phyloP scores from a whole-genome alignment of 177 flowering plant species.

The Tripterygium wilfordii region DNA sequence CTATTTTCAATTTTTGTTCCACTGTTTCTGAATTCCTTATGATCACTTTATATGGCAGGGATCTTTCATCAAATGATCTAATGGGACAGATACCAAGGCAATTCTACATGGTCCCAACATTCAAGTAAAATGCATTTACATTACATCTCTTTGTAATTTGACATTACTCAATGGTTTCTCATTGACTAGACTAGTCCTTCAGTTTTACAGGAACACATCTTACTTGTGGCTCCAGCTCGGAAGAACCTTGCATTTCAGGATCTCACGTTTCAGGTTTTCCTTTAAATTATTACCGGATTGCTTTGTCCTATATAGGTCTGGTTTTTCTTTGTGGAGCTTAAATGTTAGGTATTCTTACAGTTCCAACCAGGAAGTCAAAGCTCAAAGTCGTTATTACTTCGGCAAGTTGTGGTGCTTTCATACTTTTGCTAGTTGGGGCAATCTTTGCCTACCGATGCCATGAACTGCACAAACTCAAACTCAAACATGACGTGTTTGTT shows the following conservation, averaged over 20 bases:
- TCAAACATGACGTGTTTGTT: slow-evolving; percentile 47
- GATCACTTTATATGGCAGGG: slow-evolving; percentile 37
- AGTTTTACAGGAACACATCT: slow-evolving; percentile 80
- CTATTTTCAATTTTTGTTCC: not conserved
- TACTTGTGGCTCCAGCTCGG: slow-evolving; percentile 51
- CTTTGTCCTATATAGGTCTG: not conserved
- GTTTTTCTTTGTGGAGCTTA: not conserved
- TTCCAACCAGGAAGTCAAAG: slow-evolving; percentile 37
- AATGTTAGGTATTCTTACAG: slow-evolving; percentile 20
- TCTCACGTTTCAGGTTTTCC: slow-evolving; percentile 44
- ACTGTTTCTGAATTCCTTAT: not conserved
- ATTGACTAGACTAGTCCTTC: slow-evolving; percentile 10
- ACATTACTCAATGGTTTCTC: not conserved
- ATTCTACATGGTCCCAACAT: slow-evolving; percentile 46
- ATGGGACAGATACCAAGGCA: slow-evolving; percentile 56
- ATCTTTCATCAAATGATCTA: slow-evolving; percentile 67
- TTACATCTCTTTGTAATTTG: not conserved
- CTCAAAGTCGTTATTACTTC: slow-evolving; percentile 35
- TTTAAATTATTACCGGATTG: slow-evolving; percentile 1
- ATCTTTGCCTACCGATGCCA: slow-evolving; percentile 31
- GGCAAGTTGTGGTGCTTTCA: slow-evolving; percentile 46
- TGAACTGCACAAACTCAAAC: slow-evolving; percentile 24
- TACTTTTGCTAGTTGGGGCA: slow-evolving; percentile 45
- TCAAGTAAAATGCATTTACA: slow-evolving; percentile 48
- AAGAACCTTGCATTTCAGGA: slow-evolving; percentile 59